phyloP scores from a whole-genome alignment of 169 alveolate species.

The Plasmodium vivax region DNA sequence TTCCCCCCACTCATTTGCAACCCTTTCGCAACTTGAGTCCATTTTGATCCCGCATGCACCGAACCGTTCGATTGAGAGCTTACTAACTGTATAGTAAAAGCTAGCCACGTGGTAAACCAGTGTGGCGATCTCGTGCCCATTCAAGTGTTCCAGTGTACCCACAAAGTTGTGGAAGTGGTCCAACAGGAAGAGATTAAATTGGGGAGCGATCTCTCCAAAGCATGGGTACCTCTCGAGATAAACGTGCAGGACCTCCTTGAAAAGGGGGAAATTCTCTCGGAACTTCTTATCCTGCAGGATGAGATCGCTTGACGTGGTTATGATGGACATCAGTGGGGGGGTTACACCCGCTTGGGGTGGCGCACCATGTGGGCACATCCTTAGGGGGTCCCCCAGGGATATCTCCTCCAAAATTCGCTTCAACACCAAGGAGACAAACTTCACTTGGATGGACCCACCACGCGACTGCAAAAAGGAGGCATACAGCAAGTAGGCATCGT shows the following conservation, averaged over 20 bases:
- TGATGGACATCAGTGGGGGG: background rate
- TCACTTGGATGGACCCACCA: background rate
- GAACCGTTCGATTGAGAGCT: background rate
- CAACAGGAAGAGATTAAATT: conserved; percentile 14
- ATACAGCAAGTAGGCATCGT: conserved; percentile 1
- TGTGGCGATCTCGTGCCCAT: background rate
- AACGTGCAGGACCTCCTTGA: conserved; percentile 38
- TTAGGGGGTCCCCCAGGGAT: background rate
- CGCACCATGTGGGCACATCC: background rate
- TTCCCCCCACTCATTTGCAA: background rate
- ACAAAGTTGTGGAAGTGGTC: conserved; percentile 9
- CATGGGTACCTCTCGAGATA: conserved; percentile 12
- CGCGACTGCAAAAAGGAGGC: background rate
- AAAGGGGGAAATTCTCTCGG: background rate
- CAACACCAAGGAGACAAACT: conserved; percentile 5
- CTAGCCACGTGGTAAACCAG: conserved; percentile 9
- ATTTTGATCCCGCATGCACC: background rate
- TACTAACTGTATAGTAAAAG: conserved; percentile 35
- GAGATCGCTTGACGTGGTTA: background rate
- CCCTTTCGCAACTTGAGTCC: background rate
- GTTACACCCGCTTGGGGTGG: background rate
- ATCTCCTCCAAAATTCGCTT: conserved; percentile 18
- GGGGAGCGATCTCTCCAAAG: background rate
- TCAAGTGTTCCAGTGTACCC: background rate
- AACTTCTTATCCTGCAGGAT: conserved; percentile 1